phyloP scores from a whole-genome alignment of 371 early-diverging fungal species.

The Mucor indicus region DNA sequence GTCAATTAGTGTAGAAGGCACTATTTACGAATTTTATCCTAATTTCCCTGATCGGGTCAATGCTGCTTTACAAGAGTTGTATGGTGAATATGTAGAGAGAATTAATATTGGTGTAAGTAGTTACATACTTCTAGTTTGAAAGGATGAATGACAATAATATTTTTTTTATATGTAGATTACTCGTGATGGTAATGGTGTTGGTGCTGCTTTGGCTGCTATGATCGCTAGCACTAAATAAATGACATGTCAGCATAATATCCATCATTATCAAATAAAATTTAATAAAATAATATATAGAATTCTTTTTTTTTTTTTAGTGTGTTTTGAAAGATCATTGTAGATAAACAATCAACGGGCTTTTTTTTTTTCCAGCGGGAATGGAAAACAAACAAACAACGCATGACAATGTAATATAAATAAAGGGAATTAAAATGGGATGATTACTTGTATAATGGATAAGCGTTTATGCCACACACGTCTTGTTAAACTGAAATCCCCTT shows the following conservation, averaged over 20 bases:
- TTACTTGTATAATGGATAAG: too few relatives aligned
- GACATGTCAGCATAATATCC: background rate
- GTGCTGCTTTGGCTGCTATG: conserved; percentile 80
- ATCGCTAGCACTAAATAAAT: conserved; percentile 43
- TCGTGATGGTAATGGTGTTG: conserved; percentile 72
- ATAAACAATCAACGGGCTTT: too few relatives aligned
- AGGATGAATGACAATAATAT: background rate
- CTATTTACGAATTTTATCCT: conserved; percentile 82
- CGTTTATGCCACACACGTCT: too few relatives aligned
- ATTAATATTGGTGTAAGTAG: conserved; percentile 41
- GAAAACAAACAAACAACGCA: too few relatives aligned
- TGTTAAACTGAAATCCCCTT: too few relatives aligned
- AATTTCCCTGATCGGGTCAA: conserved; percentile 74
- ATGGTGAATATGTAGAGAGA: conserved; percentile 56
- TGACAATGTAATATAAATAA: too few relatives aligned
- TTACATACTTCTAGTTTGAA: background rate
- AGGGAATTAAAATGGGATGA: too few relatives aligned
- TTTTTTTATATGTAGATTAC: conserved; percentile 16
- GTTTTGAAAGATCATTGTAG: too few relatives aligned
- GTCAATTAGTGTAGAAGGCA: conserved; percentile 86
- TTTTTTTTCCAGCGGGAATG: too few relatives aligned
- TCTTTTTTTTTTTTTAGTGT: too few relatives aligned
- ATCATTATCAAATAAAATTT: too few relatives aligned
- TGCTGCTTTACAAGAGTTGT: conserved; percentile 71
- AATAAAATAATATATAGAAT: too few relatives aligned